Evolutionary conservation across 768 basidiomycete genomes (phyloP), one percentile per base, ranked within the genome.

Genomic region (Leccinellum rugosiceps): DNA sequence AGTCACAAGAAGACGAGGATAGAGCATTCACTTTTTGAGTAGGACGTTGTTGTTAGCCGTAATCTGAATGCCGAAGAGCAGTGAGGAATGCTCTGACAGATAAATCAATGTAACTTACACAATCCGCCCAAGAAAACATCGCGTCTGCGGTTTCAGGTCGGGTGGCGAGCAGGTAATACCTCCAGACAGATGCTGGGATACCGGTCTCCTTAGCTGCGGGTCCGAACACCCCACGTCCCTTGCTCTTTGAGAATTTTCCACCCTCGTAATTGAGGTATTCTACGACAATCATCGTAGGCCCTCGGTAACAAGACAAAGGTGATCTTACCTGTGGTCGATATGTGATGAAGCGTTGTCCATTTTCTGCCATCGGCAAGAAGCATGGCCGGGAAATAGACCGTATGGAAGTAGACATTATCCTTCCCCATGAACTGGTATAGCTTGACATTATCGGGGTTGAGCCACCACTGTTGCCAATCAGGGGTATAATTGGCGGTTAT

Each of bases 391-490:
- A 87, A 99, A 65, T 93, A 93, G 41, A 99, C 85, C 0, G 93
- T 93, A 73, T 99, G 97, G 84, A 99, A 99, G 74, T 96, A 98
- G 50, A 95, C 93, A 60, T 94, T 98, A 71, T 98, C 96, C 77
- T 99, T 99, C 69, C 97, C 97, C 97, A 99, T 99, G 80, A 99
- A 99, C 73, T 99, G 96, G 76, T 93, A 97, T 51, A 98, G 77
- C 64, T 84, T 80, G 57, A 99, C 94, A 65, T 98, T 80, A 63
- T 92, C 79, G 2, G 88, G 90, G 68, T 95, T 89, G 68, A 90
- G 85, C 97, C 97, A 99, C 97, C 97, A 99, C 71, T 85, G 81
- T 72, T 88, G 85, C 97, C 97, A 99, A 61, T 97, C 88, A 19
- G 88, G 78, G 34, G 92, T 96, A 77, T 95, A 94, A 68, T 88